Percentiles rank a stretch among this genome's conserved stretches.
Evolutionary conservation across 2,329 filamentous ascomycete genomes (phyloP).

Genomic region (Ceratocystis cubensis): DNA sequence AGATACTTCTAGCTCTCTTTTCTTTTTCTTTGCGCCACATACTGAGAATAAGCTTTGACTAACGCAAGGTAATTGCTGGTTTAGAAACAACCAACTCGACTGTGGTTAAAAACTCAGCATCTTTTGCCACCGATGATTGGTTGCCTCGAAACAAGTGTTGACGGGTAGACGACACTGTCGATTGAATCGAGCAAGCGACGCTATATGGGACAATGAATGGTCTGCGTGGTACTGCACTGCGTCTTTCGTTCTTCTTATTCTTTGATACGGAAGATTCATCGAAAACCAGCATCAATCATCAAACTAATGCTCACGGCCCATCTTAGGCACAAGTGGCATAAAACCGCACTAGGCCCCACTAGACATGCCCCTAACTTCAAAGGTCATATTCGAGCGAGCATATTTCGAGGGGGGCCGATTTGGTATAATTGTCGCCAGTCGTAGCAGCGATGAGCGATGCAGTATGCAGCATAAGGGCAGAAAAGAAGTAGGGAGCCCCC

Average conservation of each 20-base stretch:
- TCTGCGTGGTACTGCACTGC: not conserved
- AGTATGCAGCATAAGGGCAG: not conserved
- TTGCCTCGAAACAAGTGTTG: not conserved
- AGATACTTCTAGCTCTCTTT: slow-evolving; percentile 3
- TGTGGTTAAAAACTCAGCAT: not conserved
- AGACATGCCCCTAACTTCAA: not conserved
- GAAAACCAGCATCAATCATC: not conserved
- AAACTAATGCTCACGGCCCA: not conserved
- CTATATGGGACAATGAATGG: not conserved
- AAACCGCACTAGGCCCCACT: not conserved
- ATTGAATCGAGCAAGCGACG: not conserved
- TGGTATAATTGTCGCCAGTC: not conserved
- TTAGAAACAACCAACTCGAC: not conserved
- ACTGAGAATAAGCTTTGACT: slow-evolving; percentile 4
- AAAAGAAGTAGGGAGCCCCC: not conserved
- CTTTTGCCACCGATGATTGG: not conserved
- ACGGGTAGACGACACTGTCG: not conserved
- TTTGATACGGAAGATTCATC: not conserved
- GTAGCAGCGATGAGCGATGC: not conserved
- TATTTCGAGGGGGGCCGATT: not conserved
- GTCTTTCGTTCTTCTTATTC: not conserved
- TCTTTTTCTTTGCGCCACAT: not conserved
- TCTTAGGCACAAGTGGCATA: not conserved
- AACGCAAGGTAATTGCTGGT: not conserved
- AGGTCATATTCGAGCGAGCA: not conserved